A percentile compares a stretch with the other conserved stretches of the same genome.
phyloP scores from a whole-genome alignment of 1,284 basidiomycete species.

The Kalmanozyma brasiliensis region DNA sequence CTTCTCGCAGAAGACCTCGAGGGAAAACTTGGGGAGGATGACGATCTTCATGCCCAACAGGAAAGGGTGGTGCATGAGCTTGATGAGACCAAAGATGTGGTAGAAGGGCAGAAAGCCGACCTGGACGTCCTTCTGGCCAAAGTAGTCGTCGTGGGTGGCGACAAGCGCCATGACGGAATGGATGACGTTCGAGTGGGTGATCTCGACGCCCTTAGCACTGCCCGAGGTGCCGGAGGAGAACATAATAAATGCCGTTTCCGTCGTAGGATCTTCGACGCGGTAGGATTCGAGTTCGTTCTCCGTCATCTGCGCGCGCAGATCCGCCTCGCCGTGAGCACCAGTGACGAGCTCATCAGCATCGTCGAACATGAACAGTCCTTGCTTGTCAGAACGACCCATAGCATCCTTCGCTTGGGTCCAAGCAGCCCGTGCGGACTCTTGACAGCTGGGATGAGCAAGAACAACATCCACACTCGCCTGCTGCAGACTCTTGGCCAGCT shows the following conservation, averaged over 20 bases:
- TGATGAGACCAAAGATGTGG: conserved; percentile 70
- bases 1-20: conserved; percentile 76
- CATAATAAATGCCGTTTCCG: conserved; percentile 54
- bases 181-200: conserved; percentile 63
- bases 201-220: conserved; percentile 64
- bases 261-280: conserved; percentile 42
- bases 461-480: conserved; percentile 53
- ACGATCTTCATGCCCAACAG: conserved; percentile 75
- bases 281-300: conserved; percentile 44
- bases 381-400: conserved; percentile 18
- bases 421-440: conserved; percentile 47
- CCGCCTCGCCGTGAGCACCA: conserved; percentile 43
- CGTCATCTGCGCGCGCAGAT: conserved; percentile 43
- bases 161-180: conserved; percentile 51
- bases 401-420: conserved; percentile 45
- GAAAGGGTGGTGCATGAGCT: conserved; percentile 76
- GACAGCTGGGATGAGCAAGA: conserved; percentile 51
- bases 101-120: conserved; percentile 63
- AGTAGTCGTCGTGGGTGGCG: conserved; percentile 42
- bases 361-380: conserved; percentile 58
- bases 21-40: conserved; percentile 79
- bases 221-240: conserved; percentile 64
- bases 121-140: conserved; percentile 45
- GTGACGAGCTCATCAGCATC: conserved; percentile 45
- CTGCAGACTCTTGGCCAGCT: conserved; percentile 57